phyloP scores from a whole-genome alignment of 257 asterid genomes.

The Solanum medicagineum region DNA sequence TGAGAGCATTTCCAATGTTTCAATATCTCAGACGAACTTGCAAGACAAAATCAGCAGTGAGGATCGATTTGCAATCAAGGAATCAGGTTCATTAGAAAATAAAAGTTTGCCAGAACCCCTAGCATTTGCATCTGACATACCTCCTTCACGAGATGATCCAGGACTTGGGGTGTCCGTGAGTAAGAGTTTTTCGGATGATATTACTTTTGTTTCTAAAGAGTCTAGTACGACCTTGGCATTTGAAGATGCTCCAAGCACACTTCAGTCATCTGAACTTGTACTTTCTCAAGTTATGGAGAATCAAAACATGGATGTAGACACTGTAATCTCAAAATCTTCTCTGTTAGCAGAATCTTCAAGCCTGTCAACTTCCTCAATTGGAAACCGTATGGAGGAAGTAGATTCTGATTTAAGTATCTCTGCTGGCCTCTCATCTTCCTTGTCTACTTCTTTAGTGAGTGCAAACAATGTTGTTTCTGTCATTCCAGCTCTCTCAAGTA shows the following conservation, averaged over 20 bases:
- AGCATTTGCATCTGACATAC: not conserved
- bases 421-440: slow-evolving; percentile 5
- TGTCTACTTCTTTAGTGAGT: slow-evolving; percentile 2
- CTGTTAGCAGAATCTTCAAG: slow-evolving; percentile 8
- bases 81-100: not conserved
- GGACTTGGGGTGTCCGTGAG: slow-evolving; percentile 3
- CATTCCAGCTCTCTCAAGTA: slow-evolving; percentile 5
- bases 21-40: not conserved
- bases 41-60: not conserved
- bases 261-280: slow-evolving; percentile 11
- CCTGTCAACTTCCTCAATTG: slow-evolving; percentile 1
- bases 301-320: not conserved
- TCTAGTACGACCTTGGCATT: not conserved
- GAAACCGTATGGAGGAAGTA: not conserved
- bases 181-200: slow-evolving; percentile 5
- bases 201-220: slow-evolving; percentile 1
- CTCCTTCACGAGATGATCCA: slow-evolving; percentile 11
- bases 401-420: slow-evolving; percentile 10
- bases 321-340: slow-evolving; percentile 9
- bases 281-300: slow-evolving; percentile 9
- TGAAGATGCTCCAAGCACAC: not conserved
- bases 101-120: not conserved
- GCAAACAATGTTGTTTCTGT: slow-evolving; percentile 9
- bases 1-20: not conserved
- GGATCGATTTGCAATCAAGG: not conserved